Percentiles rank a stretch among this genome's conserved stretches.
Evolutionary conservation across 2,329 filamentous ascomycete species (phyloP).

Genomic region (Monilinia fructigena): DNA sequence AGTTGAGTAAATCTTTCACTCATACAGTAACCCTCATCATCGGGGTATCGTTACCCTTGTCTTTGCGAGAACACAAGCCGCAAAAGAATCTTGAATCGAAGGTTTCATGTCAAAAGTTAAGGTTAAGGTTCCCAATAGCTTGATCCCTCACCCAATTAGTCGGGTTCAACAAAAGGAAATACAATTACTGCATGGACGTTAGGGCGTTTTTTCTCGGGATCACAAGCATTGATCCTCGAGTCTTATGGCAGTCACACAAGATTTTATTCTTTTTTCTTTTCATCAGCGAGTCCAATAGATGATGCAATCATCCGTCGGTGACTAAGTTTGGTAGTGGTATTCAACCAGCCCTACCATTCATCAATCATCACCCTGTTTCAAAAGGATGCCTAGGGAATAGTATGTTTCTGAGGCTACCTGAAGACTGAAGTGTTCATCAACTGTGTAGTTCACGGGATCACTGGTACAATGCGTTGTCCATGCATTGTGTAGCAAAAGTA

Average conservation of each 20-base stretch:
- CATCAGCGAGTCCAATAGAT: conserved; percentile 10
- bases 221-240: not conserved
- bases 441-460: conserved; percentile 12
- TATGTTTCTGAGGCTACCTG: conserved; percentile 3
- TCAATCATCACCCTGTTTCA: not conserved
- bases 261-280: not conserved
- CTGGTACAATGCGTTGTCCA: conserved; percentile 16
- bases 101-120: not conserved
- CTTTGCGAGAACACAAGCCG: not conserved
- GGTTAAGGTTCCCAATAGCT: not conserved
- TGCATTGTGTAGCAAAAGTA: conserved; percentile 13
- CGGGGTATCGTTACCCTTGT: not conserved
- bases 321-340: conserved; percentile 4
- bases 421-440: not conserved
- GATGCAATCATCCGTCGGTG: conserved; percentile 15
- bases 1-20: not conserved
- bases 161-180: not conserved
- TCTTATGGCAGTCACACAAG: not conserved
- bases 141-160: not conserved
- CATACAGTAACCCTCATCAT: not conserved
- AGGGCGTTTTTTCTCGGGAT: not conserved
- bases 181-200: not conserved
- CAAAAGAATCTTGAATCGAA: not conserved
- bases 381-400: not conserved
- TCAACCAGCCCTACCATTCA: conserved; percentile 8